A percentile compares a stretch with the other conserved stretches of the same genome.
Evolutionary conservation across 2,329 filamentous ascomycete species (phyloP).

Genomic region (Trichoderma atroviride): DNA sequence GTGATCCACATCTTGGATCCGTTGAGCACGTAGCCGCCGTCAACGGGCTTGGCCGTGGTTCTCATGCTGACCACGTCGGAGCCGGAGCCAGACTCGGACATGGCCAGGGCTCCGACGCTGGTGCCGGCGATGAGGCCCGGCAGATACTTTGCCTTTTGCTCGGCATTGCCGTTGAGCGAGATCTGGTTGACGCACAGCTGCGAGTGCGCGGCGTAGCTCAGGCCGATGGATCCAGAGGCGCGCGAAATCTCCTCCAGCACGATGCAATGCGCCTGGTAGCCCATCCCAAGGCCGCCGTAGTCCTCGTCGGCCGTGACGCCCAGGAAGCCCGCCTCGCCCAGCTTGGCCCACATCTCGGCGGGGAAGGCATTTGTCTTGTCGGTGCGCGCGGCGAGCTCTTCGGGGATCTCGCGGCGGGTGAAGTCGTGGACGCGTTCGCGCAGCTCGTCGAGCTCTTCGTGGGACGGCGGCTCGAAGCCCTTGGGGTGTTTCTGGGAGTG

Average conservation of each 20-base stretch:
- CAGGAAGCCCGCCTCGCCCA: conserved; percentile 87
- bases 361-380: conserved; percentile 89
- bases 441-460: conserved; percentile 76
- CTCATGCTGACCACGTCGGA: conserved; percentile 97
- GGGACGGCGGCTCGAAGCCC: conserved; percentile 68
- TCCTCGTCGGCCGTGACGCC: conserved; percentile 93
- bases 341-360: conserved; percentile 86
- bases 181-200: conserved; percentile 97
- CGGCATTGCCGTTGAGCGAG: conserved; percentile 78
- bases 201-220: conserved; percentile 94
- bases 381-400: conserved; percentile 78
- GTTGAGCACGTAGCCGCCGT: conserved; percentile 83
- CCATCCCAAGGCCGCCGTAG: conserved; percentile 86
- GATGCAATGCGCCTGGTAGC: conserved; percentile 94
- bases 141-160: conserved; percentile 80
- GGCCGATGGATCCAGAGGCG: conserved; percentile 78
- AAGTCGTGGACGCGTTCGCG: conserved; percentile 88
- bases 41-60: conserved; percentile 75
- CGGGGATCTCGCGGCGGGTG: conserved; percentile 80
- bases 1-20: conserved; percentile 99
- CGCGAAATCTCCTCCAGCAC: conserved; percentile 94
- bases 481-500: conserved; percentile 63
- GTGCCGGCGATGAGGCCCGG: conserved; percentile 80
- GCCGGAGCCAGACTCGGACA: conserved; percentile 90
- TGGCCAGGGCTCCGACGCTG: conserved; percentile 84